Conservation (phyloP, 2,329 filamentous ascomycete genomes). For the Epichloe typhina region DNA sequence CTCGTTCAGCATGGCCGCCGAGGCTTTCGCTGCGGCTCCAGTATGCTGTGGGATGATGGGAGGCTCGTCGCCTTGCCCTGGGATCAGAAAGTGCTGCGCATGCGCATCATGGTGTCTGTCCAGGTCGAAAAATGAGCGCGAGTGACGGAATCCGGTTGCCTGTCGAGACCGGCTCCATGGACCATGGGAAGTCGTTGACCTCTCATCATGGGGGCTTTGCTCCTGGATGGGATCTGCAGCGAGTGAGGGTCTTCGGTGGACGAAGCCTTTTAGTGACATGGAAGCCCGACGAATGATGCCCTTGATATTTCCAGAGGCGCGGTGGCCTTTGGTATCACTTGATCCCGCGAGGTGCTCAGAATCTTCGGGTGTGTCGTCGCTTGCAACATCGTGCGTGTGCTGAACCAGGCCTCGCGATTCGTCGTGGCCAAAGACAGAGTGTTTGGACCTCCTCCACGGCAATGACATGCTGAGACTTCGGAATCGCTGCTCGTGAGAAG, state of each 20-base stretch:
- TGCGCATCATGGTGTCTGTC: slow-evolving; percentile 17
- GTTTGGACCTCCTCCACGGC: slow-evolving; percentile 36
- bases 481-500: slow-evolving; percentile 24
- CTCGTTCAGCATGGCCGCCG: slow-evolving; percentile 46
- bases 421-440: slow-evolving; percentile 23
- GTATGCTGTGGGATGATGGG: slow-evolving; percentile 47
- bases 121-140: slow-evolving; percentile 31
- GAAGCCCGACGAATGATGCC: slow-evolving; percentile 43
- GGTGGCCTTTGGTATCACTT: slow-evolving; percentile 14
- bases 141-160: slow-evolving; percentile 36
- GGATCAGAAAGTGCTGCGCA: slow-evolving; percentile 26
- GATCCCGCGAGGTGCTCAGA: slow-evolving; percentile 11
- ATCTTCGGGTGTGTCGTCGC: slow-evolving; percentile 19
- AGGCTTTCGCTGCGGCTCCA: slow-evolving; percentile 48
- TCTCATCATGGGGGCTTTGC: slow-evolving; percentile 13
- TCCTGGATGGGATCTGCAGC: slow-evolving; percentile 19
- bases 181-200: slow-evolving; percentile 35
- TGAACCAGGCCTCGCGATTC: slow-evolving; percentile 17
- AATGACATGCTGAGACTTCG: slow-evolving; percentile 38
- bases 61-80: slow-evolving; percentile 38
- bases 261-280: slow-evolving; percentile 38
- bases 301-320: slow-evolving; percentile 26
- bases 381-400: slow-evolving; percentile 17
- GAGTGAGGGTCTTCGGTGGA: slow-evolving; percentile 33
- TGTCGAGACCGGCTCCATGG: slow-evolving; percentile 39